Evolutionary conservation across 78 protist genomes (phyloP).

Genomic region (Guillardia theta): DNA sequence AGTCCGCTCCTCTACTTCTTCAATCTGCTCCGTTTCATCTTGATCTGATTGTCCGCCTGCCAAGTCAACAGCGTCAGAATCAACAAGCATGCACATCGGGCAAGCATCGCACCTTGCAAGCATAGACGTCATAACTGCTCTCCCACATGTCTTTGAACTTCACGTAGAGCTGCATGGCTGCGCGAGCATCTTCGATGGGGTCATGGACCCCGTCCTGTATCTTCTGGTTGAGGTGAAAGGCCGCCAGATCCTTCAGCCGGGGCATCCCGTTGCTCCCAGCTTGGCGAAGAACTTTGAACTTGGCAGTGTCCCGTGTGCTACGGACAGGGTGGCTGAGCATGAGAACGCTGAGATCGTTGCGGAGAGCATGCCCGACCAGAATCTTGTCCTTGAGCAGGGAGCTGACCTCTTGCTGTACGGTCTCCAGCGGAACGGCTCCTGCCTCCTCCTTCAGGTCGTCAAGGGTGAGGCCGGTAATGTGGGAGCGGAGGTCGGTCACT

Average conservation of each 20-base stretch:
- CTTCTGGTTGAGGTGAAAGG: neutral
- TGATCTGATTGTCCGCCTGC: too few relatives aligned
- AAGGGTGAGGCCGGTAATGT: neutral
- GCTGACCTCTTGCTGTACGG: neutral
- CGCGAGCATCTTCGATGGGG: conserved; percentile 44
- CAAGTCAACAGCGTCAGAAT: too few relatives aligned
- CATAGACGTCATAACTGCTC: too few relatives aligned
- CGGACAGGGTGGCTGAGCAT: neutral
- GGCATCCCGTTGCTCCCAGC: neutral
- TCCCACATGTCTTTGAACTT: neutral
- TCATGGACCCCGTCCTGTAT: conserved; percentile 56
- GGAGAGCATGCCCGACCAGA: conserved; percentile 3
- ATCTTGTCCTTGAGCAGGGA: neutral
- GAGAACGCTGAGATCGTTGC: neutral
- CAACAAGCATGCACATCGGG: too few relatives aligned
- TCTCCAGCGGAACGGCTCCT: neutral
- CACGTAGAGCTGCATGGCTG: neutral
- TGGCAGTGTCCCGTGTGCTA: neutral
- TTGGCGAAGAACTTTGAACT: neutral
- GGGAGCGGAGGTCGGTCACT: conserved; percentile 23
- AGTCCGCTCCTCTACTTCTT: too few relatives aligned
- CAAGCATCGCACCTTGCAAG: too few relatives aligned
- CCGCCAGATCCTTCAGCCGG: neutral
- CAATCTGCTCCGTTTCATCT: too few relatives aligned
- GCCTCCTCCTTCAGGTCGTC: neutral